These are phyloP conservation scores for Leccinum subrobustum DNA, from an alignment of 1,284 basidiomycete genomes.

Conservation along the genomic window DNA sequence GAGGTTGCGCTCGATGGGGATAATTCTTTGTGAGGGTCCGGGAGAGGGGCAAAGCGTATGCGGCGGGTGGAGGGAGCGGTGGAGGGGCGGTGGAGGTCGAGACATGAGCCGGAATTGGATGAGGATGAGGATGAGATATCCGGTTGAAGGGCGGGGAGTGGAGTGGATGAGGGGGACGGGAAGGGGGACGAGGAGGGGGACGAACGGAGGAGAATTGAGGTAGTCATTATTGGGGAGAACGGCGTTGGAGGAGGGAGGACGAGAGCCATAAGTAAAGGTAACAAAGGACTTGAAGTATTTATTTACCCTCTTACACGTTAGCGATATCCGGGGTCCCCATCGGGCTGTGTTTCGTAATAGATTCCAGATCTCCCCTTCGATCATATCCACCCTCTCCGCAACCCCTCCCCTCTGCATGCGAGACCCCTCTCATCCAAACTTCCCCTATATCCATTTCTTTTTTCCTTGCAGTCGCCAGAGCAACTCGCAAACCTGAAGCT, in stretches of 20 bases:
- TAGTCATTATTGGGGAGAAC: constrained; percentile 13
- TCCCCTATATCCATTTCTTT: not conserved
- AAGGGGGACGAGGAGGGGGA: constrained; percentile 15
- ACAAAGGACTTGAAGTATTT: constrained; percentile 14
- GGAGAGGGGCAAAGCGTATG: constrained; percentile 78
- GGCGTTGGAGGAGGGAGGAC: constrained; percentile 3
- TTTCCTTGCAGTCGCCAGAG: not conserved
- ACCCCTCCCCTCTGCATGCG: not conserved
- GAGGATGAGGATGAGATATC: constrained; percentile 32
- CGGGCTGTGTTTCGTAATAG: constrained; percentile 17
- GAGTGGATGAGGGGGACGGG: constrained; percentile 32
- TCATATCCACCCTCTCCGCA: not conserved
- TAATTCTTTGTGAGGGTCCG: constrained; percentile 54
- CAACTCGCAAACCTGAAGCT: not conserved
- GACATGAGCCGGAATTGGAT: constrained; percentile 20
- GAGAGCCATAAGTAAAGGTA: constrained; percentile 11
- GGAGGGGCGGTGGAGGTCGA: constrained; percentile 13
- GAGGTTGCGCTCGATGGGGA: constrained; percentile 5
- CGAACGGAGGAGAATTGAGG: constrained; percentile 26
- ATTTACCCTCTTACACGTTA: not conserved
- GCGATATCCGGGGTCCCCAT: constrained; percentile 22
- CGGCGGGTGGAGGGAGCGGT: constrained; percentile 34
- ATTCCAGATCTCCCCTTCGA: constrained; percentile 16
- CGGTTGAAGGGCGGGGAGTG: constrained; percentile 34
- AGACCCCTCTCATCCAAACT: not conserved